Base-by-base conservation (phyloP, 1,284 basidiomycete species). In the Moesziomyces globuligerus region DNA sequence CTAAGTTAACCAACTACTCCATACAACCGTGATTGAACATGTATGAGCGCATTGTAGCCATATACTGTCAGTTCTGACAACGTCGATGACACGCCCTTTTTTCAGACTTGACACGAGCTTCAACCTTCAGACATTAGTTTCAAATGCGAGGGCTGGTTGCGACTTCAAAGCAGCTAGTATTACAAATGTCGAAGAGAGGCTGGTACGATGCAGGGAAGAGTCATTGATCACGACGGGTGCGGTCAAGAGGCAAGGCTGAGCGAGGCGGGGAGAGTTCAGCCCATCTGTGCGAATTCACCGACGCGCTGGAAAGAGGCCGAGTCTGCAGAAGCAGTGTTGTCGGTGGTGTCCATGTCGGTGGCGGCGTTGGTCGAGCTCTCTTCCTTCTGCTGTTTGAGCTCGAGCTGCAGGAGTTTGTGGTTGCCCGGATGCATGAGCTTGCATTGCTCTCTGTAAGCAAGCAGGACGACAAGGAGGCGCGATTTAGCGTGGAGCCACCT, bases 331-430 rank as follows among this genome's bases (percentile, higher is more conserved):
- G 6, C 20, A 26, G 23, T n/a, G 20, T 3, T 25, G 26, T 59
- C 44, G 23, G 57, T 39, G 10, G 55, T 58, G 43, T 62, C 66
- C 66, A 69, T 69, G 29, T 47, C 29, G 25, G 39, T 15, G 15
- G 43, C 23, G n/a, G 45, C 2, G 4, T 48, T 36, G 24, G 47
- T 28, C 23, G 46, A 18, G 28, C 2, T 20, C 3, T 20, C 5
- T 13, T 41, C 45, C 28, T 43, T 10, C 9, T 53, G 37, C 39
- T 60, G 49, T 36, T 69, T 43, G 21, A 37, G 44, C 39, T 72
- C 57, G 26, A 72, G 57, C 25, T 53, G 48, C 20, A 78, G 52
- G 17, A 67, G 66, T 47, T 78, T 78, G 64, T 78, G 75, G 15
- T 67, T 69, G 9, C 75, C 75, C 1, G 49, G 38, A 7, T 78